A percentile compares a stretch with the other conserved stretches of the same genome.
phyloP scores from a whole-genome alignment of 257 asterid genomes.

The Gynochthodes officinalis region DNA sequence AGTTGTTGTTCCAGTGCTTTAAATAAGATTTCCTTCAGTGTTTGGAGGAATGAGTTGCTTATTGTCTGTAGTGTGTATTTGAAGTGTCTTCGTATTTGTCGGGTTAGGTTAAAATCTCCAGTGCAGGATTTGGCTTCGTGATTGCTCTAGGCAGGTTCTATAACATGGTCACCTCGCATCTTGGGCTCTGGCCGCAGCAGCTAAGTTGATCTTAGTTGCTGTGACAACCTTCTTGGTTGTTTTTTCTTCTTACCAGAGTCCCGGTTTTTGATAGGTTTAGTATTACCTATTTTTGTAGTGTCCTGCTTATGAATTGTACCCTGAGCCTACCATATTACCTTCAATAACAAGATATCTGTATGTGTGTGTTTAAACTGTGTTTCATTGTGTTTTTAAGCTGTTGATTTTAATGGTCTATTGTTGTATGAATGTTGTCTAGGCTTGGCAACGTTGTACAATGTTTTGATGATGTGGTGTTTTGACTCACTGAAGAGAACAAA shows the following conservation, averaged over 20 bases:
- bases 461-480: too few relatives aligned
- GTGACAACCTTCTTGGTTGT: slow-evolving; percentile 29
- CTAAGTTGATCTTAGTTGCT: slow-evolving; percentile 13
- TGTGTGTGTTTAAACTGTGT: slow-evolving; percentile 10
- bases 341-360: slow-evolving; percentile 12
- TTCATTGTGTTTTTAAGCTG: background rate
- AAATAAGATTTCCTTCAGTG: slow-evolving; percentile 12
- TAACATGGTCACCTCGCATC: slow-evolving; percentile 30
- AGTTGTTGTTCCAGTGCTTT: background rate
- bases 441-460: too few relatives aligned
- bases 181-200: slow-evolving; percentile 44
- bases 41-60: slow-evolving; percentile 5
- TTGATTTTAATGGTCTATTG: background rate
- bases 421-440: too few relatives aligned
- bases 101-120: background rate
- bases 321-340: slow-evolving; percentile 22
- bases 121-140: background rate
- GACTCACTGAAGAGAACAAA: too few relatives aligned
- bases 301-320: slow-evolving; percentile 31
- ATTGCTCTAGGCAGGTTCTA: slow-evolving; percentile 18
- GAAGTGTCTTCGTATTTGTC: background rate
- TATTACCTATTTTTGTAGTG: slow-evolving; percentile 37
- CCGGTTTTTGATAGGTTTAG: slow-evolving; percentile 45
- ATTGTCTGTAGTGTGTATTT: background rate
- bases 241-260: slow-evolving; percentile 26